Percentiles rank a stretch among this genome's conserved stretches.
Conservation (phyloP, 345 rosid species). For the Eucalyptus microcorys region DNA sequence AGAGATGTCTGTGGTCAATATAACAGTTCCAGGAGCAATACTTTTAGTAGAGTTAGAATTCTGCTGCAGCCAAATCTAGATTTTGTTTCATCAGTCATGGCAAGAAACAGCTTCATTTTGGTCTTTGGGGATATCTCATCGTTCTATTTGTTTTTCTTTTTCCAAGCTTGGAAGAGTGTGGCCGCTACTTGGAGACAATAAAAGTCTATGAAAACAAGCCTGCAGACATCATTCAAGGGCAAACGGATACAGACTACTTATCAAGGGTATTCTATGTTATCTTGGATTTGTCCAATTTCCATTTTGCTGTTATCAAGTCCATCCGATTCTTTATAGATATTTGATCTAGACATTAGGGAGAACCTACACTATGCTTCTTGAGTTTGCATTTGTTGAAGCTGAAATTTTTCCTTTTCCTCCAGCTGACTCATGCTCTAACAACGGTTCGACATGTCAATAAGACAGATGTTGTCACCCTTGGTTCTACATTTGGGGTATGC, state of each 20-base stretch:
- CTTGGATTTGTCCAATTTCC: not conserved
- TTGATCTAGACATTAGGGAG: not conserved
- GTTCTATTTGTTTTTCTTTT: not conserved
- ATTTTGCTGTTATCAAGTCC: not conserved
- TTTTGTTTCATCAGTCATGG: not conserved
- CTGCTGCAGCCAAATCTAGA: not conserved
- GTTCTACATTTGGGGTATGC: conserved; percentile 86
- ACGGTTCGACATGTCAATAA: conserved; percentile 74
- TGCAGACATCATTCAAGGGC: conserved; percentile 92
- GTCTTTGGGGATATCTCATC: not conserved
- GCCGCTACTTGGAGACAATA: conserved; percentile 90
- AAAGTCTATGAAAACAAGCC: conserved; percentile 93
- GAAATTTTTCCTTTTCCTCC: conserved; percentile 3
- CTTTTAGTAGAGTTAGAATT: not conserved
- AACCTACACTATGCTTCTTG: not conserved
- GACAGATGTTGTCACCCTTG: conserved; percentile 94
- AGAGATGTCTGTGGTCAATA: not conserved
- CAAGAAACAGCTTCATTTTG: not conserved
- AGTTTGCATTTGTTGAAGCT: not conserved
- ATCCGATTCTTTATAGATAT: not conserved
- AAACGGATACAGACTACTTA: conserved; percentile 81
- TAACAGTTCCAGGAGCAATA: not conserved
- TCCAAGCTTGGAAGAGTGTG: conserved; percentile 84
- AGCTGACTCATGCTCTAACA: conserved; percentile 77
- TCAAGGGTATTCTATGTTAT: conserved; percentile 42